Base-by-base conservation (phyloP, 768 basidiomycete genomes). In the Polyporus arcularius region DNA sequence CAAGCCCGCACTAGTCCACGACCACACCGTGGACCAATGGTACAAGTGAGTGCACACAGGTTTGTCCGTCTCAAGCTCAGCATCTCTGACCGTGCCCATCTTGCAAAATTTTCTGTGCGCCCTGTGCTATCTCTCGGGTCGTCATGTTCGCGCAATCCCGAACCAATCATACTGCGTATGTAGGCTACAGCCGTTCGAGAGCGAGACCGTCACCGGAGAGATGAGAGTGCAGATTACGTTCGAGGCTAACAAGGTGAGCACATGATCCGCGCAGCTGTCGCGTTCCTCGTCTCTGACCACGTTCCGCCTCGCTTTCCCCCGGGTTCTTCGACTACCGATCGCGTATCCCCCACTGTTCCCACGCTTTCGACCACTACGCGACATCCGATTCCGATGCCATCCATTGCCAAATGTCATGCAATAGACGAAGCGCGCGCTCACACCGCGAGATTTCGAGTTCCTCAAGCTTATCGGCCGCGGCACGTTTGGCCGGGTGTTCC, bases 381-480 rank as follows among this genome's bases (percentile, higher is more conserved):
- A 46, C 35, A 6, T 31, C 15, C 15, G 38, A n/a, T 26, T 26
- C 21, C 41, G n/a, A 42, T 54, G 31, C 15, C 38, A 26, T 58
- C 39, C 32, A 51, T 21, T 10, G 10, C 21, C 43, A 30, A 14
- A 38, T 35, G 35, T 11, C 11, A 35, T 35, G 35, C 11, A 1
- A 35, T 53, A 94, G 92, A 90, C 86, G 49, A 94, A 91, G 78
- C 86, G 87, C 47, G 86, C 91, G 5, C 83, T 98, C 52, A 90
- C 86, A n/a, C 95, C 96, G 32, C 87, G 91, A 71, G 96, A 98
- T 72, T 99, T 99, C 70, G 96, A 98, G 72, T 97, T 98, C 78
- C 87, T 99, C 70, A 97, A 97, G 74, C 90, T 99, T 58, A 98
- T 99, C 75, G 97, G 97, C 58, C 88, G 95, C 51, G 97, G 97